Evolutionary conservation across 169 alveolate genomes (phyloP).

Genomic region (Plasmodium vinckei): DNA sequence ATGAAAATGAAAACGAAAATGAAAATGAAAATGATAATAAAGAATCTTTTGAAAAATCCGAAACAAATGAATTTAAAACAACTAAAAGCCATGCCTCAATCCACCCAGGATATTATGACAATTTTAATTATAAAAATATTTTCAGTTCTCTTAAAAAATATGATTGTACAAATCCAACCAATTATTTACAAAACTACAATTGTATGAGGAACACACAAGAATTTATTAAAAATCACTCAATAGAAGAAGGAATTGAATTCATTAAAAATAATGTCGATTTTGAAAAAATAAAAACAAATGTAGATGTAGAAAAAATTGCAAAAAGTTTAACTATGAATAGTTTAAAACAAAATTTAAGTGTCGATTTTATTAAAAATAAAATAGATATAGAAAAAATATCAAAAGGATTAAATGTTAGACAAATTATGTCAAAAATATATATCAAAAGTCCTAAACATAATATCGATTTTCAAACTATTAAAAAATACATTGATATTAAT

Average conservation of each 20-base stretch:
- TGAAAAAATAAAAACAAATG: slow-evolving; percentile 16
- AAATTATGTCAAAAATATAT: background rate
- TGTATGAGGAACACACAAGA: slow-evolving; percentile 1
- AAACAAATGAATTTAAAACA: background rate
- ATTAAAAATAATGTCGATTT: slow-evolving; percentile 1
- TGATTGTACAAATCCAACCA: slow-evolving; percentile 21
- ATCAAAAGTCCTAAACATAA: background rate
- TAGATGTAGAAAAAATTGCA: slow-evolving; percentile 19
- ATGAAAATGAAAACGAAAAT: background rate
- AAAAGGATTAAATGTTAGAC: too few relatives aligned
- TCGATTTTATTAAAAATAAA: background rate
- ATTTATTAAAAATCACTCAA: background rate
- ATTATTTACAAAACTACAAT: slow-evolving; percentile 12
- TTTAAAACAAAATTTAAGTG: background rate
- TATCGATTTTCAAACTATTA: background rate
- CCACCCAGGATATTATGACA: slow-evolving; percentile 18
- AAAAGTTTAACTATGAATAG: slow-evolving; percentile 12
- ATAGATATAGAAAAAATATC: too few relatives aligned
- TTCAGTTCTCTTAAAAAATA: slow-evolving; percentile 12
- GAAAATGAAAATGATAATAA: background rate
- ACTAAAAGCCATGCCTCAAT: too few relatives aligned
- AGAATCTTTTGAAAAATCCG: slow-evolving; percentile 7
- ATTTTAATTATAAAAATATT: slow-evolving; percentile 28
- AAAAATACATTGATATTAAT: slow-evolving; percentile 4
- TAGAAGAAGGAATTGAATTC: background rate